Evolutionary conservation across 192 early-diverging fungal genomes (phyloP), one percentile per base, ranked within the genome.

Genomic region (Backusella morwellensis): DNA sequence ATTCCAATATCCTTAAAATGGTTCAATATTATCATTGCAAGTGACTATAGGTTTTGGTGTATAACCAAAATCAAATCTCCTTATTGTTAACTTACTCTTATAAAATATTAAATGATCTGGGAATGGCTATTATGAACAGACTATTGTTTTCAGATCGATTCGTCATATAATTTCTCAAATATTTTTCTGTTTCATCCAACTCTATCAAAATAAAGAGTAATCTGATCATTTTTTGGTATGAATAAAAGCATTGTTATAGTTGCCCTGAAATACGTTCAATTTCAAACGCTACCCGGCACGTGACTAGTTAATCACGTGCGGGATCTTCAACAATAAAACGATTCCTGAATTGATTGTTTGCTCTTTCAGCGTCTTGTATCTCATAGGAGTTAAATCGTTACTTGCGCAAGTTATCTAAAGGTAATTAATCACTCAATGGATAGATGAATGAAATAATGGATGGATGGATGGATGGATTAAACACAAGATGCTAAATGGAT

Each of bases 311-410:
- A 5, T 63, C 56, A 63, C 56, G 56, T 63, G 56, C 6, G 5
- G 3, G 29, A 26, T 14, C 11, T 29, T 26, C 12, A 4, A 2
- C 9, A 29, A 29, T 63, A 63, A 63, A 63, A 2, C 56, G 56
- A 63, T 29, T 50, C 23, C 12, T 12, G 11, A 63, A 14, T 63
- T 63, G 56, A 63, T 63, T 26, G 21, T 12, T 29, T 26, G 56
- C 56, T 63, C 56, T 63, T 63, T 63, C 56, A 75, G 74, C 74
- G 74, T 75, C 52, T 75, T 54, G 74, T 75, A 75, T 75, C 74
- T 75, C 74, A 66, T 17, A 75, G 63, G 74, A 75, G 74, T 75
- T 75, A 75, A 75, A 75, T 72, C 74, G 74, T 75, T 75, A 75
- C 74, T 75, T 75, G 52, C 74, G 74, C 74, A 75, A 68, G 44